phyloP scores from a whole-genome alignment of 1,139 yeast genomes.

The Lodderomyces jiufengensis region DNA sequence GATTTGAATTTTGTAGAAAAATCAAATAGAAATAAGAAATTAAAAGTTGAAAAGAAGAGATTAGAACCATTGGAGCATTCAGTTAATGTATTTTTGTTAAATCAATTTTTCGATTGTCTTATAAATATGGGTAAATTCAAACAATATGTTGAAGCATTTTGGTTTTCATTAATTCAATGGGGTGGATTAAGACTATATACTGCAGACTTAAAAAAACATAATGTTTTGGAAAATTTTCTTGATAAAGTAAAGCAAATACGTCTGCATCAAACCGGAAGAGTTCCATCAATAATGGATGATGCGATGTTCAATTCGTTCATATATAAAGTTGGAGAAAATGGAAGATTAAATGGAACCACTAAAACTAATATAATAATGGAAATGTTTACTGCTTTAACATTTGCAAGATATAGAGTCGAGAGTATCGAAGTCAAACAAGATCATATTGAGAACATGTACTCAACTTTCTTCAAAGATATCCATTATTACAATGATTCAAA shows the following conservation, averaged over 20 bases:
- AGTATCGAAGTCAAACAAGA: conserved; percentile 18
- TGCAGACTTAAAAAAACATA: conserved; percentile 11
- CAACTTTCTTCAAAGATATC: conserved; percentile 32
- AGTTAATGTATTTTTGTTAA: conserved; percentile 30
- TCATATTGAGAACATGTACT: conserved; percentile 29
- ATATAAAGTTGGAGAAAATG: conserved; percentile 28
- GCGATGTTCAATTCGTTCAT: conserved; percentile 28
- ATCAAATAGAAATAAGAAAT: conserved; percentile 7
- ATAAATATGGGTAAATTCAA: conserved; percentile 28
- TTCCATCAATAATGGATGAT: conserved; percentile 10
- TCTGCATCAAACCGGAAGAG: background rate
- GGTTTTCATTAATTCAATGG: conserved; percentile 33
- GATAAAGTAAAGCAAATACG: background rate
- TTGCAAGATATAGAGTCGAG: conserved; percentile 17
- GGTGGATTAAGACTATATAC: conserved; percentile 18
- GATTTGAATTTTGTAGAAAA: conserved; percentile 11
- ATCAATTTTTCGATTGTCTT: conserved; percentile 31
- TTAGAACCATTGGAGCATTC: conserved; percentile 6
- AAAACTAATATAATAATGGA: conserved; percentile 23
- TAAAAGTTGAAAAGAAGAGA: background rate
- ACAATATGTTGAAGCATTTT: conserved; percentile 28
- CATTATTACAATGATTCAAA: conserved; percentile 35
- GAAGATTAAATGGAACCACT: conserved; percentile 18
- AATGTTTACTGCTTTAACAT: conserved; percentile 21
- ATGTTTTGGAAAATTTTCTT: conserved; percentile 9